These are phyloP conservation scores for Pinus albicaulis DNA, from an alignment of 75 land plant genomes.

Conservation along the genomic window DNA sequence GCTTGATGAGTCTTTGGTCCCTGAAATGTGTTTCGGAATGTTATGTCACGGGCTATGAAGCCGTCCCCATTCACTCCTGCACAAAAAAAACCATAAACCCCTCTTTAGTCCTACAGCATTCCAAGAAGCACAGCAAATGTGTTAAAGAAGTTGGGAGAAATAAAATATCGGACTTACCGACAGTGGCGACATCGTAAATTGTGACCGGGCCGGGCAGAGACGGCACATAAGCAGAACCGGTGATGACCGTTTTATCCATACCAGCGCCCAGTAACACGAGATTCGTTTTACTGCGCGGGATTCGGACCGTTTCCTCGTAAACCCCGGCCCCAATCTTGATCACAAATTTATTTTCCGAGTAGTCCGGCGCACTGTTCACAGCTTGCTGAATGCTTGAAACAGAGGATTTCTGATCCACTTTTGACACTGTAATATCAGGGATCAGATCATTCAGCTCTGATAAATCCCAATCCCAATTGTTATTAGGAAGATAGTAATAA, in stretches of 20 bases:
- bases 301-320: conserved; percentile 63
- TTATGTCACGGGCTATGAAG: conserved; percentile 23
- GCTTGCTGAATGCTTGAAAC: conserved; percentile 51
- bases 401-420: not conserved
- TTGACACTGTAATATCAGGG: conserved; percentile 22
- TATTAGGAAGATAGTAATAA: not conserved
- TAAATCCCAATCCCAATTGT: not conserved
- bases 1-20: conserved; percentile 31
- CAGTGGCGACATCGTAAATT: conserved; percentile 59
- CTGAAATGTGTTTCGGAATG: conserved; percentile 20
- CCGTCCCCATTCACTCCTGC: conserved; percentile 21
- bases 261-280: conserved; percentile 74
- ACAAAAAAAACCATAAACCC: not conserved
- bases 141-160: not conserved
- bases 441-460: not conserved
- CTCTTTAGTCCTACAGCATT: not conserved
- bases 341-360: conserved; percentile 25
- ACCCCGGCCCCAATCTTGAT: conserved; percentile 65
- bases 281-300: conserved; percentile 52
- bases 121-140: no score
- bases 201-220: conserved; percentile 39
- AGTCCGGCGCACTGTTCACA: conserved; percentile 56
- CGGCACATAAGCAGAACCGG: conserved; percentile 38
- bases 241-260: conserved; percentile 57
- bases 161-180: conserved; percentile 20